Evolutionary conservation across 2,329 filamentous ascomycete species (phyloP).

Genomic region (Neonectria coccinea): DNA sequence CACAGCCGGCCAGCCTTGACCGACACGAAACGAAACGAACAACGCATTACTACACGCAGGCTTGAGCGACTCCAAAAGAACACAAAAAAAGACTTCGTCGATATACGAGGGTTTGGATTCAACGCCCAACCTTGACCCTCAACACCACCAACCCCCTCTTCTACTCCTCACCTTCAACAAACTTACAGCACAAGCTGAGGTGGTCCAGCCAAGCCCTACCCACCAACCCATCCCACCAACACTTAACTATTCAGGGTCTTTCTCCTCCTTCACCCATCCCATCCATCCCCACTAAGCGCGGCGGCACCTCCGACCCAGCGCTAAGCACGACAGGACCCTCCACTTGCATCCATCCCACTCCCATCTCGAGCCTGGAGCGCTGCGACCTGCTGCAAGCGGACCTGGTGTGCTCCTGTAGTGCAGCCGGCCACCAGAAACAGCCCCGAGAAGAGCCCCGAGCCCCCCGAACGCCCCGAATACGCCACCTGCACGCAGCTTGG

Average conservation of each 20-base stretch:
- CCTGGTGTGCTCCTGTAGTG: neutral
- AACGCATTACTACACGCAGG: neutral
- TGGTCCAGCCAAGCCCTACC: slow-evolving; percentile 22
- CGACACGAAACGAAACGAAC: slow-evolving; percentile 21
- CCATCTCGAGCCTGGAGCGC: slow-evolving; percentile 1
- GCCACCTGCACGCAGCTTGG: slow-evolving; percentile 16
- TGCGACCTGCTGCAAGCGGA: slow-evolving; percentile 17
- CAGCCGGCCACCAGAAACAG: slow-evolving; percentile 21
- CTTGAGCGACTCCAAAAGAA: neutral
- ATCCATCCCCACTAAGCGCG: slow-evolving; percentile 26
- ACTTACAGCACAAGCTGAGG: slow-evolving; percentile 15
- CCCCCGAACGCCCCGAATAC: slow-evolving; percentile 29
- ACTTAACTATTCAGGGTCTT: slow-evolving; percentile 12
- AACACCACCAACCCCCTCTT: neutral
- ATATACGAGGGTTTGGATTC: neutral
- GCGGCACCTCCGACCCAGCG: slow-evolving; percentile 27
- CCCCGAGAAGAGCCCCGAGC: slow-evolving; percentile 31
- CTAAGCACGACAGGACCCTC: slow-evolving; percentile 6
- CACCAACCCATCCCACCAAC: slow-evolving; percentile 12
- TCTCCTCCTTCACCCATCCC: slow-evolving; percentile 16
- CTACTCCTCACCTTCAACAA: slow-evolving; percentile 15
- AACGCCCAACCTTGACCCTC: slow-evolving; percentile 5
- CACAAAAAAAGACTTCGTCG: neutral
- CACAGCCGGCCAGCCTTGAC: slow-evolving; percentile 19
- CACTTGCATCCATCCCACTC: neutral